Base-by-base conservation (phyloP, 352 stramenopile genomes). In the Poterioochromonas sp. region DNA sequence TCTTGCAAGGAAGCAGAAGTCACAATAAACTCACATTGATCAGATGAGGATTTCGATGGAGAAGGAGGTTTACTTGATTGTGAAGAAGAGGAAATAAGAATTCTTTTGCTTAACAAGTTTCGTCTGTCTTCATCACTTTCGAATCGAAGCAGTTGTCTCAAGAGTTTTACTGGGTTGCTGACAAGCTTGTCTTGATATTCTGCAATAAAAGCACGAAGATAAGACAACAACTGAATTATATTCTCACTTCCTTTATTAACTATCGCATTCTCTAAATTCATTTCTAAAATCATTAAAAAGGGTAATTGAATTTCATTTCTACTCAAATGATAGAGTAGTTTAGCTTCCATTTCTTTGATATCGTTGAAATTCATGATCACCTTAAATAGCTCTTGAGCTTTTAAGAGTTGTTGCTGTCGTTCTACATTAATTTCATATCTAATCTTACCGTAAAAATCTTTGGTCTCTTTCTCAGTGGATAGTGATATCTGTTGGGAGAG, bases 271-370 rank as follows among this genome's bases (percentile, higher is more conserved):
- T 73, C 63, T 44, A 73, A 43, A 41, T 73, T 73, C 8, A 73
- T 5, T 29, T 73, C 11, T 29, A 73, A 32, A 32, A 73, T 73
- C 20, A 73, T 29, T 29, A 73, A 43, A 73, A 73, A 73, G 8
- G 63, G 11, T 29, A 73, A 43, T 29, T 73, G 11, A 51, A 73
- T 73, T 32, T 73, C 41, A 29, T 1, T 26, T 32, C 32, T 47
- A n/a, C 37, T 5, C 41, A 73, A 51, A 51, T 73, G 63, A 29
- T 8, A 44, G 3, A 5, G 1, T 51, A 73, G 29, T 32, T 73
- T 73, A n/a, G 63, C 63, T 51, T 73, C 63, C 63, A 73, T 73
- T 32, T 73, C 1, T 29, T 73, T 73, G 11, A 73, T 43, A 5
- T 29, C 63, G 11, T 29, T 29, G 41, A 29, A 5, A n/a, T 5